These are phyloP conservation scores for Grifola frondosa DNA, from an alignment of 1,284 basidiomycete genomes.

Conservation along the genomic window DNA sequence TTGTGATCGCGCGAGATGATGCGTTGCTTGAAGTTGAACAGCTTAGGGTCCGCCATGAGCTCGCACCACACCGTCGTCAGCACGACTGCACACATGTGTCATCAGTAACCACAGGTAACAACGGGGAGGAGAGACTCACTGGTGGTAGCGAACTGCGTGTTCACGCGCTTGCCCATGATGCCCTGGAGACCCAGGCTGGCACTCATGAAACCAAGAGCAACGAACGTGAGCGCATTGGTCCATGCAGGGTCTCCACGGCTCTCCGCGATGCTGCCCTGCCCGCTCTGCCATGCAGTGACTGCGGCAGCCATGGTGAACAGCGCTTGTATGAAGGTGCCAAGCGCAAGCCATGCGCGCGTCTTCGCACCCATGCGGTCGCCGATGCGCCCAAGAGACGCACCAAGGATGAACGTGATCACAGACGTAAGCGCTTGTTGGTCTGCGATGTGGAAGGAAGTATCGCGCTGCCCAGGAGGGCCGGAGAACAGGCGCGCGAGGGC, in stretches of 20 bases:
- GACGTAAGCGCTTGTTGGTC: conserved; percentile 84
- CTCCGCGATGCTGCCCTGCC: conserved; percentile 53
- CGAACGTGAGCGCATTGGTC: conserved; percentile 64
- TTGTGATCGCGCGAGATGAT: conserved; percentile 73
- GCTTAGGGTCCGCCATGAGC: conserved; percentile 74
- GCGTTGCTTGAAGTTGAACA: conserved; percentile 54
- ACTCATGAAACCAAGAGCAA: conserved; percentile 73
- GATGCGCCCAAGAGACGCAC: conserved; percentile 70
- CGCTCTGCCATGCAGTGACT: conserved; percentile 64
- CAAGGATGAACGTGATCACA: conserved; percentile 70
- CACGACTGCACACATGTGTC: conserved; percentile 42
- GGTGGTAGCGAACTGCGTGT: conserved; percentile 77
- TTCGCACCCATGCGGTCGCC: conserved; percentile 71
- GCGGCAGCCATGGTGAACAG: conserved; percentile 74
- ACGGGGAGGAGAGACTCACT: conserved; percentile 41
- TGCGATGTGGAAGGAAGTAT: conserved; percentile 66
- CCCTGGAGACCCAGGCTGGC: conserved; percentile 79
- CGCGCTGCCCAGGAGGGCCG: conserved; percentile 43
- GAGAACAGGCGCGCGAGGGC: conserved; percentile 68
- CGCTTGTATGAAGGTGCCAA: conserved; percentile 72
- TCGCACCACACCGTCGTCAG: conserved; percentile 87
- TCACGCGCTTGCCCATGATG: conserved; percentile 80
- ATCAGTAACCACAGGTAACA: conserved; percentile 5
- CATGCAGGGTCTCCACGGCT: conserved; percentile 64
- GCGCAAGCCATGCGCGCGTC: conserved; percentile 73